Evolutionary conservation across 352 stramenopile genomes (phyloP).

Genomic region (Phytophthora cactorum): DNA sequence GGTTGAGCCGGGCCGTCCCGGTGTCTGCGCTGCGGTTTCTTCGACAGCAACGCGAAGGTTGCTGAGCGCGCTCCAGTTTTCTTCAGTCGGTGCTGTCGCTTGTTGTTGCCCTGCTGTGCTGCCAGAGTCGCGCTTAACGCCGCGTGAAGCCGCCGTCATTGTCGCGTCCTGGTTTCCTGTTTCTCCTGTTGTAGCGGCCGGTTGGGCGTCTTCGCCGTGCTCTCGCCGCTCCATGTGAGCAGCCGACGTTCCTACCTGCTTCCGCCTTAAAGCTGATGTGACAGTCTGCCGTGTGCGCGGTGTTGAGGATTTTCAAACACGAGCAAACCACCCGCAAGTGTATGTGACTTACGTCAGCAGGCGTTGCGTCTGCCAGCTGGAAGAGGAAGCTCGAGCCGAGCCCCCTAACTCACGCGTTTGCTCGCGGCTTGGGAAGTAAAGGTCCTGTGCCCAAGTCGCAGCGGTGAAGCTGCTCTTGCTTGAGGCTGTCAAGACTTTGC

Average conservation of each 20-base stretch:
- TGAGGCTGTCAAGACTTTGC: constrained; percentile 27
- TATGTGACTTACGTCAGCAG: constrained; percentile 30
- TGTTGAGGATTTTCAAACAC: constrained; percentile 30
- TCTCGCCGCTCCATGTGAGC: constrained; percentile 22
- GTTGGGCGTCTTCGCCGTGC: background rate
- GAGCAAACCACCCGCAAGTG: constrained; percentile 26
- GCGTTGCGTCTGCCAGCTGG: constrained; percentile 21
- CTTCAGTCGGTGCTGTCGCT: constrained; percentile 20
- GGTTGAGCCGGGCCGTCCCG: constrained; percentile 1
- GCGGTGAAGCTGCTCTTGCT: constrained; percentile 5
- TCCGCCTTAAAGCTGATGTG: constrained; percentile 27
- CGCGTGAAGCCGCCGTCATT: background rate
- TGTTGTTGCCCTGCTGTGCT: constrained; percentile 1
- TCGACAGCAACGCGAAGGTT: constrained; percentile 42
- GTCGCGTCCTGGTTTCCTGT: constrained; percentile 7
- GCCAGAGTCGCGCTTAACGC: constrained; percentile 17
- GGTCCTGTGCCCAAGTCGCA: constrained; percentile 1
- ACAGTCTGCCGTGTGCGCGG: background rate
- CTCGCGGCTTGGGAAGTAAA: constrained; percentile 19
- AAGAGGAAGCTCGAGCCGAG: constrained; percentile 21
- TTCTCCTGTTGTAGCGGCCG: constrained; percentile 9
- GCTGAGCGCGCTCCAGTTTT: constrained; percentile 49
- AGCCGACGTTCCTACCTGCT: background rate
- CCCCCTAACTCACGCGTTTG: constrained; percentile 5
- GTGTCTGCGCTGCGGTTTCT: constrained; percentile 11